phyloP scores from a whole-genome alignment of 345 rosid species.

The Syzygium aromaticum region DNA sequence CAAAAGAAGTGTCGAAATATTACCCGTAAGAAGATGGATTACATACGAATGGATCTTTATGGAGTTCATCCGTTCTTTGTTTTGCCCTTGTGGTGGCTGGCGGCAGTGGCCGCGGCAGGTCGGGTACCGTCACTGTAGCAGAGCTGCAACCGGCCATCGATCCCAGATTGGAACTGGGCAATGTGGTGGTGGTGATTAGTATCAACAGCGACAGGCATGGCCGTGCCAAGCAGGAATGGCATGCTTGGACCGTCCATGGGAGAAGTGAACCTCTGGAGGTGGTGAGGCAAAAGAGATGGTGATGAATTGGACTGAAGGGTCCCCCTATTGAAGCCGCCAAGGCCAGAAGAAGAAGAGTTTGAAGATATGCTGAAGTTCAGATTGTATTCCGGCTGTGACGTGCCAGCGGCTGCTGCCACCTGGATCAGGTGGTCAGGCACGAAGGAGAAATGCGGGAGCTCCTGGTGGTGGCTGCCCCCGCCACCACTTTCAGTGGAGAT shows the following conservation, averaged over 20 bases:
- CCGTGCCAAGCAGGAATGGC: slow-evolving; percentile 64
- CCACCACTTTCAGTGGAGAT: slow-evolving; percentile 20
- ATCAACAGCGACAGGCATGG: slow-evolving; percentile 48
- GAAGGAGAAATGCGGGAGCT: slow-evolving; percentile 60
- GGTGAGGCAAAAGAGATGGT: slow-evolving; percentile 56
- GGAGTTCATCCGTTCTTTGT: slow-evolving; percentile 51
- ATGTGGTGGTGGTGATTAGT: slow-evolving; percentile 42
- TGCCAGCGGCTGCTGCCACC: slow-evolving; percentile 27
- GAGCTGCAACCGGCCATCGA: slow-evolving; percentile 59
- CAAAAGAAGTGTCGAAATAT: neutral
- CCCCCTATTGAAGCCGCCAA: slow-evolving; percentile 86
- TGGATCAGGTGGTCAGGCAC: slow-evolving; percentile 69
- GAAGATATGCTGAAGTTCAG: slow-evolving; percentile 74
- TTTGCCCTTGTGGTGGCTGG: slow-evolving; percentile 63
- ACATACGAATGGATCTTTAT: slow-evolving; percentile 5
- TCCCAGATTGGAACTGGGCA: slow-evolving; percentile 51
- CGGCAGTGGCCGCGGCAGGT: slow-evolving; percentile 20
- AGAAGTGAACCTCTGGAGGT: slow-evolving; percentile 61
- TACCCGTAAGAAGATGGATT: slow-evolving; percentile 41
- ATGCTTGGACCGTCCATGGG: slow-evolving; percentile 44
- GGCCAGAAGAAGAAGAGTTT: slow-evolving; percentile 21
- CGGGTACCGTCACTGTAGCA: slow-evolving; percentile 65
- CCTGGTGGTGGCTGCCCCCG: slow-evolving; percentile 39
- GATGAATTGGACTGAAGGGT: slow-evolving; percentile 99
- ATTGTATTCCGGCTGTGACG: slow-evolving; percentile 41